A percentile compares a stretch with the other conserved stretches of the same genome.
phyloP scores from a whole-genome alignment of 108 stramenopile species.

The Asterionellopsis glacialis region DNA sequence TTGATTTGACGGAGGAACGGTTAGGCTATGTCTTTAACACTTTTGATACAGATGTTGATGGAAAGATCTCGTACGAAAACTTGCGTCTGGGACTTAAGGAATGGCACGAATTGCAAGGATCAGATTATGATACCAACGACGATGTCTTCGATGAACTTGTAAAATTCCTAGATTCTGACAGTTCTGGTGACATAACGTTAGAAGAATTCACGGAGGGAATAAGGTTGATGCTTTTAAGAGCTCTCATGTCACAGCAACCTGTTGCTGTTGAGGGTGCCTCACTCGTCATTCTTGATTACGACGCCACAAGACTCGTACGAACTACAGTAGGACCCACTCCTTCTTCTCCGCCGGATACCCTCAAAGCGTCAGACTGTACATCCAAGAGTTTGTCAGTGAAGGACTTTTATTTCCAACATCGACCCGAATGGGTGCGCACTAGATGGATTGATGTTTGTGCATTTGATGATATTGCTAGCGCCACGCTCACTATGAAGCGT shows the following conservation, averaged over 20 bases:
- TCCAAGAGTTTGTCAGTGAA: slow-evolving; percentile 8
- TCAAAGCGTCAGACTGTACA: neutral
- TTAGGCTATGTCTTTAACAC: slow-evolving; percentile 10
- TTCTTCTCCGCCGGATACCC: too few relatives aligned
- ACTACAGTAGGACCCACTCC: too few relatives aligned
- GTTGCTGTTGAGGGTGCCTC: too few relatives aligned
- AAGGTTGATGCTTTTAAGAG: slow-evolving; percentile 17
- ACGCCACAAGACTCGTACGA: too few relatives aligned
- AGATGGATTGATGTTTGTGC: slow-evolving; percentile 30
- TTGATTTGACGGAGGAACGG: slow-evolving; percentile 28
- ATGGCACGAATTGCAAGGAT: too few relatives aligned
- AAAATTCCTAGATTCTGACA: slow-evolving; percentile 22
- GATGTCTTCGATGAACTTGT: slow-evolving; percentile 17
- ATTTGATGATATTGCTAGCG: slow-evolving; percentile 2
- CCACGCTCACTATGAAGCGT: slow-evolving; percentile 22
- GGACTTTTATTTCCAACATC: slow-evolving; percentile 16
- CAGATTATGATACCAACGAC: slow-evolving; percentile 4
- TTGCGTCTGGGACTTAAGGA: slow-evolving; percentile 6
- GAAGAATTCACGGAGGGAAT: slow-evolving; percentile 33
- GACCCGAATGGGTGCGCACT: slow-evolving; percentile 19
- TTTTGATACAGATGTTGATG: slow-evolving; percentile 11
- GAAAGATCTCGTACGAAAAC: slow-evolving; percentile 19
- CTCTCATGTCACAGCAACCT: slow-evolving; percentile 5
- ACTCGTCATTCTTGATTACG: slow-evolving; percentile 10
- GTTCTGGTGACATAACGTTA: slow-evolving; percentile 29